Conservation (phyloP, 2,329 filamentous ascomycete genomes). For the Ramichloridium luteum region DNA sequence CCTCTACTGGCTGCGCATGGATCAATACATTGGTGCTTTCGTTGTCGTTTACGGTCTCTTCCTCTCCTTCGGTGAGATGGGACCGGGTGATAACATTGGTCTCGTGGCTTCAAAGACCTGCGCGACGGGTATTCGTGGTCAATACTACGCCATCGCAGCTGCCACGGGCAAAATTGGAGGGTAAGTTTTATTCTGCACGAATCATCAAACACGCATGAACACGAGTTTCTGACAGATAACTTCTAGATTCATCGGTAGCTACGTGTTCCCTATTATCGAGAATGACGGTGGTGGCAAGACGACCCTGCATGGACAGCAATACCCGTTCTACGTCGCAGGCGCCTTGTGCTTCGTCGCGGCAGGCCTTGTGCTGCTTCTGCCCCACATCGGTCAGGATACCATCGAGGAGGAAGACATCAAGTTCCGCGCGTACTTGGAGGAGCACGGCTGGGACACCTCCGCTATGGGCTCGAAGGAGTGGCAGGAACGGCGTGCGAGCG, state of each 20-base stretch:
- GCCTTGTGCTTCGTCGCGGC: conserved; percentile 66
- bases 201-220: too few species aligned
- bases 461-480: conserved; percentile 16
- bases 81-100: conserved; percentile 85
- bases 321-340: conserved; percentile 81
- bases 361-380: conserved; percentile 53
- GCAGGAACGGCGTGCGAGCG: conserved; percentile 3
- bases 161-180: conserved; percentile 54
- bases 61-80: conserved; percentile 62
- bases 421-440: conserved; percentile 62
- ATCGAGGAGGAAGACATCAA: conserved; percentile 64
- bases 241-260: conserved; percentile 1
- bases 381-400: conserved; percentile 70
- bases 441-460: conserved; percentile 60
- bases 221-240: too few species aligned
- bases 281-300: conserved; percentile 43
- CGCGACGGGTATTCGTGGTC: conserved; percentile 69
- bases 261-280: conserved; percentile 27
- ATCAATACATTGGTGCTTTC: conserved; percentile 57
- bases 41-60: conserved; percentile 73
- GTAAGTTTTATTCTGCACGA: too few species aligned
- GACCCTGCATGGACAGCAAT: conserved; percentile 51
- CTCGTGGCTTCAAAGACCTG: conserved; percentile 77
- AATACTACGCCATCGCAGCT: conserved; percentile 59
- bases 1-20: conserved; percentile 56